These are phyloP conservation scores for Collybia nuda DNA, from an alignment of 768 basidiomycete genomes.

Conservation along the genomic window DNA sequence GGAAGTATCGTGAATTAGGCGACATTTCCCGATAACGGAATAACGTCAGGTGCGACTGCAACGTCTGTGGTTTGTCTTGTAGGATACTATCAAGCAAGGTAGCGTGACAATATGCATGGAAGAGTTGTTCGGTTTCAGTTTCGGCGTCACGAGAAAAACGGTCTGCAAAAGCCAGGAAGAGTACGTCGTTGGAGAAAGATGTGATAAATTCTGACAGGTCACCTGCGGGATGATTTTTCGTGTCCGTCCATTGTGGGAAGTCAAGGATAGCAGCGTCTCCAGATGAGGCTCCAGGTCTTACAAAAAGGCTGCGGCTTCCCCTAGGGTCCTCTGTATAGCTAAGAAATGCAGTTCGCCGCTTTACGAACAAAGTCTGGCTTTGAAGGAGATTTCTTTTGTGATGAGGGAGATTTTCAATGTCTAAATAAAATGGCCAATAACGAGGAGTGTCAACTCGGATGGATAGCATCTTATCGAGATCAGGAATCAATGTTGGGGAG, in stretches of 20 bases:
- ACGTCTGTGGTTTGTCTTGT: conserved; percentile 83
- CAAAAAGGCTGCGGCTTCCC: conserved; percentile 89
- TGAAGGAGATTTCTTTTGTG: conserved; percentile 71
- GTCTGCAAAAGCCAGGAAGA: conserved; percentile 81
- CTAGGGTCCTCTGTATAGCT: conserved; percentile 94
- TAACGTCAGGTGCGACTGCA: conserved; percentile 73
- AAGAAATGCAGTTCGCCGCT: conserved; percentile 88
- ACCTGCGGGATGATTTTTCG: conserved; percentile 63
- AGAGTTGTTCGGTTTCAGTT: conserved; percentile 56
- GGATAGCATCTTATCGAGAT: conserved; percentile 77
- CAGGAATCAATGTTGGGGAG: conserved; percentile 90
- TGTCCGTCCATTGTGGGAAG: conserved; percentile 72
- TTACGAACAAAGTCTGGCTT: conserved; percentile 87
- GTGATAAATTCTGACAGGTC: conserved; percentile 86
- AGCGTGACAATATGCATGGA: conserved; percentile 75
- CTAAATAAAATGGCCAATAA: conserved; percentile 92
- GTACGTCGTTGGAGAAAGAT: conserved; percentile 79
- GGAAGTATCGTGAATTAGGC: conserved; percentile 58
- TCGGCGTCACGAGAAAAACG: conserved; percentile 67
- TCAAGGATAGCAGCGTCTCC: conserved; percentile 86
- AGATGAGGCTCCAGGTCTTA: conserved; percentile 81
- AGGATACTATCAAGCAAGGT: conserved; percentile 82
- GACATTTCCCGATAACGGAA: conserved; percentile 67
- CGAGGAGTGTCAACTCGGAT: conserved; percentile 91
- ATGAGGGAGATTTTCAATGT: conserved; percentile 63